Evolutionary conservation across 2,329 filamentous ascomycete species (phyloP), one percentile per base, ranked within the genome.

Genomic region (Domatiomyces globalis): DNA sequence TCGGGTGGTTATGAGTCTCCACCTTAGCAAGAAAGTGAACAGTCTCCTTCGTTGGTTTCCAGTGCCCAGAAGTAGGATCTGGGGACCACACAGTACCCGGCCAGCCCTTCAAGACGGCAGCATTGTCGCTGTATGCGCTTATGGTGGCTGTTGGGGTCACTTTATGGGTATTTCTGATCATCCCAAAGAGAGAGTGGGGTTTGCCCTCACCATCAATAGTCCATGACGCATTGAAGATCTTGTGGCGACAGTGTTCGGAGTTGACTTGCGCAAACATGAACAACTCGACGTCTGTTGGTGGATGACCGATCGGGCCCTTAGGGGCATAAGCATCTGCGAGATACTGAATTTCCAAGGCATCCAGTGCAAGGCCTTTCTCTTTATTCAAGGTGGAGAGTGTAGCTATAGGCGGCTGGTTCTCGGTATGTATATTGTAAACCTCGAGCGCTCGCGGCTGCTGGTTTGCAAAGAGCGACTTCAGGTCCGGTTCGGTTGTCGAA

Each of bases 251-350:
- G 69, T 96, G 90, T 74, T 98, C 92, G 2, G 90, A 96, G 73
- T 96, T 96, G 66, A 98, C 90, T 70, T 98, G 92, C 15, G 90
- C 90, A 67, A 96, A 98, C 92, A 96, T 96, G 75, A 96, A 96
- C 19, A 96, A 76, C 71, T 98, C 92, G 45, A 96, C 86, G 66
- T 96, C 92, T 54, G 88, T 83, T 1, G 87, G 87, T 47, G 83
- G 72, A 55, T 75, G 66, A 10, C 75, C 75, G 48, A 80, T 71
- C 48, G 73, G 67, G 2, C 76, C 75, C 27, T 81, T 77, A 39
- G 80, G 73, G 5, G 79, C 80, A 68, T 87, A 92, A 43, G 83
- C 83, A 59, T 88, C 81, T n/a, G 95, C 86, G 42, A 98, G 76
- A 64, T 98, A 96, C 54, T 94, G 83, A 66, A 96, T 94, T 66